phyloP scores from a whole-genome alignment of 208 protist genomes.

The Phytomonas serpens region DNA sequence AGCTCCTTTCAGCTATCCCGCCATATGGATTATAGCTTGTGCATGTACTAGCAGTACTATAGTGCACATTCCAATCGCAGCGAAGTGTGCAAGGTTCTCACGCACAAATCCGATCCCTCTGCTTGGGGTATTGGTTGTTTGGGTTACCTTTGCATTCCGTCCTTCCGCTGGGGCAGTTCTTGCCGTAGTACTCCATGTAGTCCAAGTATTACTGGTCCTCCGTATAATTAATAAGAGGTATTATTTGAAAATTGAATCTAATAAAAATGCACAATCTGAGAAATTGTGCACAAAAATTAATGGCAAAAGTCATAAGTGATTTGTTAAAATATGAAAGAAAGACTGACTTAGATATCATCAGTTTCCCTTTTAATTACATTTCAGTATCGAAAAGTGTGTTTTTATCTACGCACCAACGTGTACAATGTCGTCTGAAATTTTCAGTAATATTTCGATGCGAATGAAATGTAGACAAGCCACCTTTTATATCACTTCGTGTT shows the following conservation, averaged over 20 bases:
- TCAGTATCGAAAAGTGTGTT: not conserved
- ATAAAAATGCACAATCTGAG: slow-evolving; percentile 1
- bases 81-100: slow-evolving; percentile 42
- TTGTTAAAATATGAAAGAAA: not conserved
- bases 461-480: not conserved
- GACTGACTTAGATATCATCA: not conserved
- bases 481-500: not conserved
- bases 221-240: slow-evolving; percentile 18
- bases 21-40: slow-evolving; percentile 73
- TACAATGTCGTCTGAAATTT: no score
- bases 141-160: slow-evolving; percentile 38
- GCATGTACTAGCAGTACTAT: slow-evolving; percentile 62
- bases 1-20: slow-evolving; percentile 68
- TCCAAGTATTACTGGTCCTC: slow-evolving; percentile 59
- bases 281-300: slow-evolving; percentile 9
- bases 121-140: slow-evolving; percentile 53
- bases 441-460: not conserved
- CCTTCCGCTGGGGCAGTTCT: slow-evolving; percentile 38
- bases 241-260: not conserved
- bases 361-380: not conserved
- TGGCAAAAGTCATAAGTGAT: not conserved
- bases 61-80: slow-evolving; percentile 75
- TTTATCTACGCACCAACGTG: not conserved
- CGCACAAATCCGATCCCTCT: slow-evolving; percentile 36
- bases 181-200: slow-evolving; percentile 44